Evolutionary conservation across 176 grass and related monocot genomes (phyloP).

Genomic region (Musa beccarii): DNA sequence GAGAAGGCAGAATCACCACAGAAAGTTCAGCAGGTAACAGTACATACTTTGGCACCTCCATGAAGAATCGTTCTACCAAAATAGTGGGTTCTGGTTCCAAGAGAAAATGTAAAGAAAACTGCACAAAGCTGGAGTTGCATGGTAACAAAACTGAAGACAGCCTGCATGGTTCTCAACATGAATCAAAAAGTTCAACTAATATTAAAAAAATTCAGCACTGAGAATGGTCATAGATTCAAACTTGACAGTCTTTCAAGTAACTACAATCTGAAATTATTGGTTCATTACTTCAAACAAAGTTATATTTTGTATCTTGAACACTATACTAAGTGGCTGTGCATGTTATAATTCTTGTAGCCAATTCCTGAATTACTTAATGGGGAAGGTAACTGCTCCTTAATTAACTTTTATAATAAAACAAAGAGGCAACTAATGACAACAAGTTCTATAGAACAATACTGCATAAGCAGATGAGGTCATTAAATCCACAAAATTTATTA

Average conservation of each 20-base stretch:
- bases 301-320: too few relatives aligned
- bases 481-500: neutral
- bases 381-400: neutral
- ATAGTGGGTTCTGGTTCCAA: constrained; percentile 96
- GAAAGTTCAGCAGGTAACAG: neutral
- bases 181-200: neutral
- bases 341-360: too few relatives aligned
- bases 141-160: constrained; percentile 74
- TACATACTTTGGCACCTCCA: constrained; percentile 78
- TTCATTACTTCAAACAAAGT: too few relatives aligned
- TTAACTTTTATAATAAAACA: neutral
- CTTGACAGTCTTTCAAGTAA: too few relatives aligned
- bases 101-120: constrained; percentile 94
- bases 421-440: too few relatives aligned
- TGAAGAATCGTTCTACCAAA: constrained; percentile 98
- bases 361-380: too few relatives aligned
- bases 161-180: constrained; percentile 39
- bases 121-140: constrained; percentile 97
- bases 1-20: constrained; percentile 20
- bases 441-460: too few relatives aligned
- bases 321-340: too few relatives aligned
- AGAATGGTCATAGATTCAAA: too few relatives aligned
- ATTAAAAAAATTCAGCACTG: neutral
- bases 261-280: too few relatives aligned
- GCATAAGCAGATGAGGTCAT: too few relatives aligned